Conservation (phyloP, 106 monocot species). For the Platanthera zijinensis region DNA sequence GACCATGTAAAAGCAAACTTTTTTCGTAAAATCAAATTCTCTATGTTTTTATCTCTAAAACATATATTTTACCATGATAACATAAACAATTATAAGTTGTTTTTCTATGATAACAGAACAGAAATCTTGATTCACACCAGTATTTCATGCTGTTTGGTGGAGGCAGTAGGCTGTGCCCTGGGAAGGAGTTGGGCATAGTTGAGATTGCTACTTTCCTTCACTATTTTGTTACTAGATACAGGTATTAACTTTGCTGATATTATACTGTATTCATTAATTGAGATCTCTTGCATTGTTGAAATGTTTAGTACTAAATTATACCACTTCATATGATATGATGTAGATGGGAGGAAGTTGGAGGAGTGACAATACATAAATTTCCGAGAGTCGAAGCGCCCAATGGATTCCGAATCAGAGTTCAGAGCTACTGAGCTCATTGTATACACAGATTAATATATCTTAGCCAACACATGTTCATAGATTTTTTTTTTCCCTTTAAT, state of each 20-base stretch:
- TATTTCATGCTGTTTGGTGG: constrained; percentile 72
- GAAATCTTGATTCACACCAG: constrained; percentile 48
- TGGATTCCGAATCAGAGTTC: constrained; percentile 32
- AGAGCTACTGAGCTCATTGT: constrained; percentile 9
- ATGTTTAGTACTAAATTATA: background rate
- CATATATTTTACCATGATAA: background rate
- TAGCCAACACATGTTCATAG: background rate
- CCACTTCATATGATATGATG: background rate
- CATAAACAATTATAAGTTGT: background rate
- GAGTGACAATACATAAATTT: constrained; percentile 37
- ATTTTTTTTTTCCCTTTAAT: background rate
- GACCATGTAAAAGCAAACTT: background rate
- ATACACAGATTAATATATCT: background rate
- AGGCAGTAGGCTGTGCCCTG: constrained; percentile 61
- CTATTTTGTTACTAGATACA: constrained; percentile 69
- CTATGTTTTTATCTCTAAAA: background rate
- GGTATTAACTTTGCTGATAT: constrained; percentile 19
- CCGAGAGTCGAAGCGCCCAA: constrained; percentile 67
- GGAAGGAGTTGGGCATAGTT: constrained; percentile 64
- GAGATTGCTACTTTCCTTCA: constrained; percentile 71
- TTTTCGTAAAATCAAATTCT: too few species aligned
- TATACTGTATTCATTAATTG: background rate
- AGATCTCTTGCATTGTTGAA: background rate
- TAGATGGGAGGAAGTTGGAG: constrained; percentile 70
- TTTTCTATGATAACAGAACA: constrained; percentile 23